Base-by-base conservation (phyloP, 768 basidiomycete genomes). In the Asterophora lycoperdoides region DNA sequence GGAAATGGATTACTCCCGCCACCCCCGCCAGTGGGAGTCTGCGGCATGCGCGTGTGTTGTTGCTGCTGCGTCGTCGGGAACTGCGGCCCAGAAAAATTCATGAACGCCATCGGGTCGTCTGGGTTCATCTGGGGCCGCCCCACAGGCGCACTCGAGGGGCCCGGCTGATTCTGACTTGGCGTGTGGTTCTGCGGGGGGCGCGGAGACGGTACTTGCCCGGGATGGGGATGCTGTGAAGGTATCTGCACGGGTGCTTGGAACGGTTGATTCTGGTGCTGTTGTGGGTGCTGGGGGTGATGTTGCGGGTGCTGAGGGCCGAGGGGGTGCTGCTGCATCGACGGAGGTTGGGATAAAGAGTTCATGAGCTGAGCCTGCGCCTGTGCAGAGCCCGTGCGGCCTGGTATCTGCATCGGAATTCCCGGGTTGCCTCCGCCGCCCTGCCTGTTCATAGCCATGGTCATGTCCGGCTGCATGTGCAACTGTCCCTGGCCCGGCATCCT, bases 361-460 rank as follows among this genome's bases (percentile, higher is more conserved):
- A 84, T 80, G 35, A 80, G 65, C 56, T 71, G 76, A 28, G 71
- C 61, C 54, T 68, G 70, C 7, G 73, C 63, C 54, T 68, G 70
- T 8, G 73, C 63, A 5, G 80, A 71, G 23, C 69, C 57, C 8
- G 76, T 59, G 38, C 81, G 74, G 9, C 66, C 60, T 53, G 71
- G 73, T 57, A 23, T 23, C 6, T 23, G 23, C 23, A 23, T 23
- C 6, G 23, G 23, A 6, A 77, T 70, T 8, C 67, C 68, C 13
- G 68, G 64, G 58, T 68, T 68, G 20, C 58, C 57, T 43, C 63
- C 62, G 20, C 58, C 57, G 43, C 63, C 62, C 58, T 73, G 74
- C 47, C 72, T 66, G 41, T 62, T 68, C 61, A 75, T 69, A 53
- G 46, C 50, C 56, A 71, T 59, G 20, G 63, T 44, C 61, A 75